Base-by-base conservation (phyloP, 2,329 filamentous ascomycete species). In the Penicillium sp. region DNA sequence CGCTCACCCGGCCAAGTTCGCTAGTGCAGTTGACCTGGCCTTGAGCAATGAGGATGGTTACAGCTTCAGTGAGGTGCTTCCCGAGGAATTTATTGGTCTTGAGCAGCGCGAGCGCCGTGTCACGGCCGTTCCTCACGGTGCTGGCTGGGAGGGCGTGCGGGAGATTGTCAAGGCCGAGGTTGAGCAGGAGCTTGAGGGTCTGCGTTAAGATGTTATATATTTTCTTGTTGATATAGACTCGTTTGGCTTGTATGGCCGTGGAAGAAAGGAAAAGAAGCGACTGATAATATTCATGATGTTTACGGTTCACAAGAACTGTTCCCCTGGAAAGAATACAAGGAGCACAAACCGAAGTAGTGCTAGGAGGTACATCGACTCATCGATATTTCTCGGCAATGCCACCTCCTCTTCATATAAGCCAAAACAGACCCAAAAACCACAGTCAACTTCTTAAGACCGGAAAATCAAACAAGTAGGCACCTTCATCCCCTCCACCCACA, bases 1-100 rank as follows among this genome's bases (percentile, higher is more conserved):
- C 2, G 95, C 95, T 2, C 95, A 99, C 76, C 94, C 95, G 0
- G 95, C 94, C 61, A 99, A 99, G 77, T 99, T 99, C 71, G 87
- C 89, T 0, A 86, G 86, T 35, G 93, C 93, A 0, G 94, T 99
- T 1, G 89, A 93, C 67, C 75, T 89, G 50, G 92, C 94, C 0
- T 81, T 98, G 60, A 84, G 87, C 63, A 84, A 84, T 9, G 83
- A 90, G 71, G 75, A 83, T n/a, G 87, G 83, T 1, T 97, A 96
- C 69, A 83, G 86, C 67, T 96, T 96, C 72, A 81, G 85, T 41
- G 85, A 89, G 62, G 89, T 98, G 1, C 82, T 96, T 55, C 94
- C 94, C 0, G 75, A 84, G 58, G 91, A 97, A 77, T 95, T 97
- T 71, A 79, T 89, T 36, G 94, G 90, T 0, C 79, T 98, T 0